Evolutionary conservation across 768 basidiomycete species (phyloP).

Genomic region (Phanerochaete sordida): DNA sequence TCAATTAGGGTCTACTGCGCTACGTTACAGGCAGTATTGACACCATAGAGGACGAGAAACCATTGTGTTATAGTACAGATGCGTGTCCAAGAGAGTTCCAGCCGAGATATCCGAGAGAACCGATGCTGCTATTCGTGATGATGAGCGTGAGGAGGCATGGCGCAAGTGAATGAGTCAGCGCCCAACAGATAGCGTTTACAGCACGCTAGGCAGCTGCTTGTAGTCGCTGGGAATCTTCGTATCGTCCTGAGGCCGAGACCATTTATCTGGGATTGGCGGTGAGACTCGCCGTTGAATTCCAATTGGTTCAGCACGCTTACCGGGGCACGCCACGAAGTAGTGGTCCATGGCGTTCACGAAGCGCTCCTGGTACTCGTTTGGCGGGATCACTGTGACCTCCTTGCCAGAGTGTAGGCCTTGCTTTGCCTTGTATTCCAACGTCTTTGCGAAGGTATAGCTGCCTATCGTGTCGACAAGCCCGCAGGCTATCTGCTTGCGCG

Average conservation of each 20-base stretch:
- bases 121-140: background rate
- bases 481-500: constrained; percentile 64
- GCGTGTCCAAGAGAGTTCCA: background rate
- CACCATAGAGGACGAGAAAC: background rate
- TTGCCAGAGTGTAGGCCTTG: constrained; percentile 67
- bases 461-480: constrained; percentile 86
- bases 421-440: constrained; percentile 83
- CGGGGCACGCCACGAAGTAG: constrained; percentile 78
- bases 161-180: background rate
- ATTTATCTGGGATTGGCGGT: constrained; percentile 28
- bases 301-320: constrained; percentile 28
- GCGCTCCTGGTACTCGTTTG: constrained; percentile 73
- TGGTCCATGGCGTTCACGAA: constrained; percentile 69
- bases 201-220: constrained; percentile 28
- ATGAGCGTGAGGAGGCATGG: background rate
- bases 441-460: constrained; percentile 86
- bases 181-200: constrained; percentile 17
- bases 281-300: background rate
- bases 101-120: background rate
- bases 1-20: background rate
- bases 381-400: constrained; percentile 78
- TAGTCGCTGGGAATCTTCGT: constrained; percentile 25
- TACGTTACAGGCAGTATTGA: background rate
- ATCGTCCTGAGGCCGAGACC: constrained; percentile 34
- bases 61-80: constrained; percentile 1